Conservation (phyloP, 2,329 filamentous ascomycete genomes). For the Fonsecaea monophora region DNA sequence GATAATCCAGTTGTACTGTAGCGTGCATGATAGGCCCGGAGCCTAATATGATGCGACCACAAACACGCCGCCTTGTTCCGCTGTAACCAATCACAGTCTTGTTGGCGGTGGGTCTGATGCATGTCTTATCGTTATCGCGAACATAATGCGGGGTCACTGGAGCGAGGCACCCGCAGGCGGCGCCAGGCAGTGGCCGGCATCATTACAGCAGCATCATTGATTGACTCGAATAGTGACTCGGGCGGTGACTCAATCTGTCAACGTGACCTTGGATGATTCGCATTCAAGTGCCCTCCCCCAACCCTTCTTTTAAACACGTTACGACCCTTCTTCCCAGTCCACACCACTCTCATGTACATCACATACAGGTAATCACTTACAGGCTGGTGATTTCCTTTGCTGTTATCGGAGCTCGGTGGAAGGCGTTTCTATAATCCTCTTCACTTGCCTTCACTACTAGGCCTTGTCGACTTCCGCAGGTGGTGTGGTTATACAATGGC, state of each 20-base stretch:
- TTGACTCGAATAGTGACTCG: not conserved
- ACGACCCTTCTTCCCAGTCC: not conserved
- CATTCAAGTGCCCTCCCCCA: not conserved
- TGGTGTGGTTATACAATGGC: constrained; percentile 25
- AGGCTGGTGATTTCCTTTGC: constrained; percentile 15
- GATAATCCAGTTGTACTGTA: not conserved
- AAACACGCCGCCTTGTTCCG: not conserved
- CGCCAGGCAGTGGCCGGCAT: not conserved
- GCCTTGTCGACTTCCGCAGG: not conserved
- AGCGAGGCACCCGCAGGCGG: not conserved
- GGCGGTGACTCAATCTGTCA: constrained; percentile 1
- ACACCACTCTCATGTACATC: constrained; percentile 7
- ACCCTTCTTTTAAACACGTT: not conserved
- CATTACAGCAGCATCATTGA: too few species aligned
- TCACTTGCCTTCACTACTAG: not conserved
- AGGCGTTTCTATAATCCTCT: constrained; percentile 19
- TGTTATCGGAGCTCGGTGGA: constrained; percentile 11
- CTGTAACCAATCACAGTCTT: constrained; percentile 5
- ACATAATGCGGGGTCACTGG: constrained; percentile 26
- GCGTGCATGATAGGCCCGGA: not conserved
- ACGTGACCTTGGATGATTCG: constrained; percentile 5
- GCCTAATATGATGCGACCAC: constrained; percentile 22
- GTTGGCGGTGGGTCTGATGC: not conserved
- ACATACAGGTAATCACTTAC: not conserved
- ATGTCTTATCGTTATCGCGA: constrained; percentile 34